Evolutionary conservation across 139 green algal genomes (phyloP).

Genomic region (Haematococcus lacustris): DNA sequence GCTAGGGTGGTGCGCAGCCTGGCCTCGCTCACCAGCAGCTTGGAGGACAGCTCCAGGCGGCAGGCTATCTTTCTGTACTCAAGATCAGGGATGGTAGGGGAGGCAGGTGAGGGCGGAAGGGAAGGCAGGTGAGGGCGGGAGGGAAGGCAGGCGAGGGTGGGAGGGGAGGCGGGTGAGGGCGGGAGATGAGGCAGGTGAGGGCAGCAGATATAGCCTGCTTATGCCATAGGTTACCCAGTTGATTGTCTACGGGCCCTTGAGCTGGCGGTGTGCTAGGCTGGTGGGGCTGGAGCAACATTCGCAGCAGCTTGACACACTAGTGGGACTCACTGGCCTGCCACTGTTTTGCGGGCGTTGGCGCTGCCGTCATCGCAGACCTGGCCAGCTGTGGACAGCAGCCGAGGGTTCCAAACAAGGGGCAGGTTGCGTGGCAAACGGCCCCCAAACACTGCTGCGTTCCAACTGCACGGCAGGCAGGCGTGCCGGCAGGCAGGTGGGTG

Average conservation of each 20-base stretch:
- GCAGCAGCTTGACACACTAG: too few species aligned
- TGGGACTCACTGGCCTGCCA: not conserved
- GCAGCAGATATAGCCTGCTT: too few species aligned
- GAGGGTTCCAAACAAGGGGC: slow-evolving; percentile 48
- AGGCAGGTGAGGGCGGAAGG: too few species aligned
- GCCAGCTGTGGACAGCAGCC: slow-evolving; percentile 41
- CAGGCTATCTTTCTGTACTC: slow-evolving; percentile 31
- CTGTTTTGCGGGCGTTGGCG: slow-evolving; percentile 14
- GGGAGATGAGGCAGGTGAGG: too few species aligned
- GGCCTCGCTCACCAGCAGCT: slow-evolving; percentile 27
- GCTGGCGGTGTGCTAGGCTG: too few species aligned
- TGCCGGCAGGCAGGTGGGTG: not conserved
- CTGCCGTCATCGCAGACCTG: slow-evolving; percentile 36
- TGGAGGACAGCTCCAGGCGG: slow-evolving; percentile 39
- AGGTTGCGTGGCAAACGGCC: slow-evolving; percentile 33
- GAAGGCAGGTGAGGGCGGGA: too few species aligned
- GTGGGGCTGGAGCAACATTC: too few species aligned
- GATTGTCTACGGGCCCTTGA: too few species aligned
- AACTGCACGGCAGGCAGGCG: slow-evolving; percentile 12
- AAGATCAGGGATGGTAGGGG: too few species aligned
- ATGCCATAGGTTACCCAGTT: too few species aligned
- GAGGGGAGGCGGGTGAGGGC: too few species aligned
- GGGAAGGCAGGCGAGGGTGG: too few species aligned
- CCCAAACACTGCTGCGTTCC: slow-evolving; percentile 47
- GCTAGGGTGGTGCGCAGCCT: slow-evolving; percentile 45